Conservation (phyloP, 768 basidiomycete genomes). For the Lactarius deliciosus region DNA sequence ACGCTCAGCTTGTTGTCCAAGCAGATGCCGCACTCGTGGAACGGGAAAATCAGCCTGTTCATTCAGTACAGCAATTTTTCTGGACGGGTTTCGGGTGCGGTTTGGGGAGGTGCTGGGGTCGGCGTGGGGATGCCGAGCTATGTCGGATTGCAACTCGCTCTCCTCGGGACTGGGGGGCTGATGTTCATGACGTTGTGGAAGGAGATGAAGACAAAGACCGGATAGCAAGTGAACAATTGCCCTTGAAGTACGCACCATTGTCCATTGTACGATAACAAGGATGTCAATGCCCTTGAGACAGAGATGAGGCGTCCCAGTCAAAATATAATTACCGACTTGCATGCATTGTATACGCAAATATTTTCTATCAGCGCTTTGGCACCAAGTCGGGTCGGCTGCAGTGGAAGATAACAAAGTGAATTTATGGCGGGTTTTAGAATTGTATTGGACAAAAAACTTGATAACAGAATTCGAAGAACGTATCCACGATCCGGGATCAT, state of each 20-base stretch:
- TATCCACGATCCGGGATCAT: no score
- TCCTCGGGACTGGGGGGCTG: slow-evolving; percentile 57
- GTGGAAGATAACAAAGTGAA: no score
- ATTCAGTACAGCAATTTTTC: slow-evolving; percentile 71
- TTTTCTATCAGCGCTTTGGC: no score
- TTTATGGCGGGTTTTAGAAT: no score
- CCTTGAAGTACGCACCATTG: not conserved
- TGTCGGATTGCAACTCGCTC: slow-evolving; percentile 56
- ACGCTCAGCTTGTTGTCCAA: slow-evolving; percentile 68
- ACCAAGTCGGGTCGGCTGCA: no score
- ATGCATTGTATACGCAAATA: no score
- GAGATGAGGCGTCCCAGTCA: no score
- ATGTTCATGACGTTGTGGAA: slow-evolving; percentile 59
- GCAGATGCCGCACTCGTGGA: slow-evolving; percentile 64
- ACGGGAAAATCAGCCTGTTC: slow-evolving; percentile 53
- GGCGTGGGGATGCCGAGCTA: slow-evolving; percentile 61
- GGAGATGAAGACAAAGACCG: slow-evolving; percentile 62
- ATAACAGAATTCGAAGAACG: no score
- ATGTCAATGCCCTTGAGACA: not conserved
- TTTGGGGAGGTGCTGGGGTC: slow-evolving; percentile 66
- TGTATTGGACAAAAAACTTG: no score
- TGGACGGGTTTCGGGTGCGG: slow-evolving; percentile 63
- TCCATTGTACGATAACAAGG: not conserved
- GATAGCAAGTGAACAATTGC: slow-evolving; percentile 37
- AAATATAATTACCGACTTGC: no score